phyloP scores from a whole-genome alignment of 306 rosid genomes.

The Dalbergia cultrata region DNA sequence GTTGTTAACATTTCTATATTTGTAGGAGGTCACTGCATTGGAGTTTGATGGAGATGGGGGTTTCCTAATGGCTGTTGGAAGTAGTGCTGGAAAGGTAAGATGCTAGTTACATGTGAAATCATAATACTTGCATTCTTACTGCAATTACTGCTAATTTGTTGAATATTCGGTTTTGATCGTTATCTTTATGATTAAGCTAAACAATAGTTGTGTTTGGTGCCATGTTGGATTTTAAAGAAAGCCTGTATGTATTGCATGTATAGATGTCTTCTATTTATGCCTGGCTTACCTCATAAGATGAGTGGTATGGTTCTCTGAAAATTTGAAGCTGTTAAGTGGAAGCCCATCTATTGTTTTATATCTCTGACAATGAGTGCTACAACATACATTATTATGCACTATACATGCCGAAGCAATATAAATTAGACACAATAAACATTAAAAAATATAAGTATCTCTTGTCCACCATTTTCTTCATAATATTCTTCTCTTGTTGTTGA shows the following conservation, averaged over 20 bases:
- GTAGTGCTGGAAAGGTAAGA: conserved; percentile 90
- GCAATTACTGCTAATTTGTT: neutral
- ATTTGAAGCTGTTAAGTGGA: neutral
- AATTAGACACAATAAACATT: neutral
- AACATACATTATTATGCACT: neutral
- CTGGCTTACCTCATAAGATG: neutral
- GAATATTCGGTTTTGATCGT: neutral
- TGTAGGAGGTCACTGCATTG: conserved; percentile 92
- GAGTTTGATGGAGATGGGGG: conserved; percentile 84
- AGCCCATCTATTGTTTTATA: neutral
- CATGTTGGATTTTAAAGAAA: conserved; percentile 4
- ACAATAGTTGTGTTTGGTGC: neutral
- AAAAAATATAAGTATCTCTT: neutral
- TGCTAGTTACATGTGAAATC: neutral
- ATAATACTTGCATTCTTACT: neutral
- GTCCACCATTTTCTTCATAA: no score
- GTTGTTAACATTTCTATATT: conserved; percentile 43
- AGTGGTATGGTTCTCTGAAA: neutral
- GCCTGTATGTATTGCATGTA: neutral
- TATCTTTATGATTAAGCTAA: conserved; percentile 11
- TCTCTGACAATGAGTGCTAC: neutral
- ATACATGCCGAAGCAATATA: neutral
- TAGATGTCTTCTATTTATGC: neutral
- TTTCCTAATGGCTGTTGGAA: conserved; percentile 92
- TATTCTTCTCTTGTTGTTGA: no score